Evolutionary conservation across 768 basidiomycete species (phyloP).

Genomic region (Boletales sp.): DNA sequence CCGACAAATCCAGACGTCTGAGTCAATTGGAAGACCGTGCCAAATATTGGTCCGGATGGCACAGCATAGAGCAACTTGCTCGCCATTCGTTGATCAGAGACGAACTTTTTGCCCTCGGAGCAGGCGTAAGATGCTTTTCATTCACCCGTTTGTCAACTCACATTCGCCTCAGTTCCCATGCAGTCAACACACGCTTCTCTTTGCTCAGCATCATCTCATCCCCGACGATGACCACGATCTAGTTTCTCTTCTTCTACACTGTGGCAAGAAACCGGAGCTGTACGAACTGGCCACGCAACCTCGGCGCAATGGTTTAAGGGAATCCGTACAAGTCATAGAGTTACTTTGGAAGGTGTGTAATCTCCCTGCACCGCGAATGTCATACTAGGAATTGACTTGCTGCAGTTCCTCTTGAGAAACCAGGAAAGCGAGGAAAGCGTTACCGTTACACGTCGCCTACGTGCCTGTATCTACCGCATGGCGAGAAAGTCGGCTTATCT

Average conservation of each 20-base stretch:
- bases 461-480: slow-evolving; percentile 24
- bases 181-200: slow-evolving; percentile 6
- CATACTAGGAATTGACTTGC: background rate
- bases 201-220: background rate
- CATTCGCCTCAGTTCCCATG: slow-evolving; percentile 11
- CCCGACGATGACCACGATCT: slow-evolving; percentile 15
- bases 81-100: slow-evolving; percentile 14
- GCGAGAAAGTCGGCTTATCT: slow-evolving; percentile 27
- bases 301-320: background rate
- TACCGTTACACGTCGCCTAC: slow-evolving; percentile 9
- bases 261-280: slow-evolving; percentile 13
- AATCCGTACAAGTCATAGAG: slow-evolving; percentile 20
- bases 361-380: background rate
- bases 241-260: slow-evolving; percentile 17
- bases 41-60: slow-evolving; percentile 13
- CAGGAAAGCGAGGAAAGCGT: background rate
- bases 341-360: slow-evolving; percentile 19
- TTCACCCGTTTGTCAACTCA: background rate
- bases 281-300: slow-evolving; percentile 3
- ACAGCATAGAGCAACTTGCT: slow-evolving; percentile 14
- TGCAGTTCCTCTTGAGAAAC: slow-evolving; percentile 11
- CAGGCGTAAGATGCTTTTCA: slow-evolving; percentile 5
- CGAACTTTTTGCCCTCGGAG: slow-evolving; percentile 7
- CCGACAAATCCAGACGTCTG: slow-evolving; percentile 6
- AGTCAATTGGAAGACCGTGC: slow-evolving; percentile 3